phyloP scores from a whole-genome alignment of 139 green algal species.

The Asterochloris sp. region DNA sequence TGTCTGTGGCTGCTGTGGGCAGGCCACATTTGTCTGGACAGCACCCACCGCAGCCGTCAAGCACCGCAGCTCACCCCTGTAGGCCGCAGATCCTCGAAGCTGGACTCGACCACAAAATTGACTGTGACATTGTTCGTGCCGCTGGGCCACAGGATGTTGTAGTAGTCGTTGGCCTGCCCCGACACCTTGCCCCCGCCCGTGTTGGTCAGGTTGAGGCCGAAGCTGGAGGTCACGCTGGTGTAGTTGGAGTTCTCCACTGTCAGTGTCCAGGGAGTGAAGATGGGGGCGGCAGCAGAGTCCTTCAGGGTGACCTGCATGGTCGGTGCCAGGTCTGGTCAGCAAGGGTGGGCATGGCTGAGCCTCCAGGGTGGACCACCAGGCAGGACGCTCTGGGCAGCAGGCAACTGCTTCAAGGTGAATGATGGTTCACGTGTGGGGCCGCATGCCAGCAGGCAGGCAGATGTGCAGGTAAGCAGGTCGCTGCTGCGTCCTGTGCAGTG shows the following conservation, averaged over 20 bases:
- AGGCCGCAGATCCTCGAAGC: neutral
- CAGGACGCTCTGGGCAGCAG: neutral
- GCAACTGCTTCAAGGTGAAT: neutral
- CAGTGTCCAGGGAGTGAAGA: slow-evolving; percentile 13
- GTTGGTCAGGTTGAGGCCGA: slow-evolving; percentile 8
- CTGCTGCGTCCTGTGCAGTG: neutral
- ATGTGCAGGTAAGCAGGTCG: neutral
- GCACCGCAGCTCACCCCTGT: slow-evolving; percentile 1
- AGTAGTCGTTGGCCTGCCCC: slow-evolving; percentile 7
- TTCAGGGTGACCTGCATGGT: slow-evolving; percentile 4
- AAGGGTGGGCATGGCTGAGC: neutral
- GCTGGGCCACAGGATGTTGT: slow-evolving; percentile 17
- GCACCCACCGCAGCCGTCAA: too few species aligned
- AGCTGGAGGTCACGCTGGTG: slow-evolving; percentile 2
- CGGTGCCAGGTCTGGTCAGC: neutral
- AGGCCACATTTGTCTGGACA: too few species aligned
- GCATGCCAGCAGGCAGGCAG: neutral
- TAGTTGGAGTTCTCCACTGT: slow-evolving; percentile 17
- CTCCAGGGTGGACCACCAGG: neutral
- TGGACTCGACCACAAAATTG: slow-evolving; percentile 7
- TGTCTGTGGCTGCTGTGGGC: too few species aligned
- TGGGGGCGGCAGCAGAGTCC: slow-evolving; percentile 5
- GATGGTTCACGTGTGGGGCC: neutral
- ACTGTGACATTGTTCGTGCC: slow-evolving; percentile 14
- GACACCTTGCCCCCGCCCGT: slow-evolving; percentile 3